Evolutionary conservation across 345 rosid genomes (phyloP).

Genomic region (Anacardium occidentale): DNA sequence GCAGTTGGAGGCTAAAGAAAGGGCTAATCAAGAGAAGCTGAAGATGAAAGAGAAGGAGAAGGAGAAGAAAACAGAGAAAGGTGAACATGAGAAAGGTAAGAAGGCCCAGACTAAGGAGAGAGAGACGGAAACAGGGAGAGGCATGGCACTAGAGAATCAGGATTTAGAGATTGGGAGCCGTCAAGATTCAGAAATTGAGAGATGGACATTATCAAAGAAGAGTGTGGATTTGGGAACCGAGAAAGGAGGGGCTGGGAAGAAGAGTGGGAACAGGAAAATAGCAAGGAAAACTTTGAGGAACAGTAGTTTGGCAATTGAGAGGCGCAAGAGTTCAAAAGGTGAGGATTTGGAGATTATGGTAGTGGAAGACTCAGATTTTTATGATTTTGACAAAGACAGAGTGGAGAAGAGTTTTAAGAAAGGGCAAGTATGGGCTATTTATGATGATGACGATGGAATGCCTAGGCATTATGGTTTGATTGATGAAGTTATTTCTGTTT

Average conservation of each 20-base stretch:
- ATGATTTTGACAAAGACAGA: constrained; percentile 65
- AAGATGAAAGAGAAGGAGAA: constrained; percentile 30
- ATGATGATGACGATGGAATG: constrained; percentile 57
- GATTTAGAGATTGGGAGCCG: constrained; percentile 28
- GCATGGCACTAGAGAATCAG: constrained; percentile 10
- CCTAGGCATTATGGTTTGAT: constrained; percentile 81
- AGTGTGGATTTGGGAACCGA: constrained; percentile 27
- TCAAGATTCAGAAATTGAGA: constrained; percentile 18
- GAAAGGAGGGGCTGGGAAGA: constrained; percentile 27
- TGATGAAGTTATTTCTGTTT: constrained; percentile 61
- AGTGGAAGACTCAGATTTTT: constrained; percentile 52
- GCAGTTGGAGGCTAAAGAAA: constrained; percentile 51
- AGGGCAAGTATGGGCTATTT: constrained; percentile 86
- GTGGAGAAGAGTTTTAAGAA: constrained; percentile 60
- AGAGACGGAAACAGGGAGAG: background rate
- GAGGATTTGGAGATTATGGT: constrained; percentile 31
- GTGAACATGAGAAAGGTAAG: constrained; percentile 25
- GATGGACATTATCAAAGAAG: constrained; percentile 22
- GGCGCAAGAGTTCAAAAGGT: constrained; percentile 20
- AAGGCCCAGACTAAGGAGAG: constrained; percentile 25
- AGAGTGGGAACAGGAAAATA: constrained; percentile 24
- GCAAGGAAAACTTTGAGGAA: constrained; percentile 24
- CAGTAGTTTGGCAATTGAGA: constrained; percentile 19
- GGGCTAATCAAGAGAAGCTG: constrained; percentile 27
- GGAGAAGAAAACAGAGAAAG: constrained; percentile 23